phyloP scores from a whole-genome alignment of 2,329 filamentous ascomycete species.

The Chaetomiaceae sp. region DNA sequence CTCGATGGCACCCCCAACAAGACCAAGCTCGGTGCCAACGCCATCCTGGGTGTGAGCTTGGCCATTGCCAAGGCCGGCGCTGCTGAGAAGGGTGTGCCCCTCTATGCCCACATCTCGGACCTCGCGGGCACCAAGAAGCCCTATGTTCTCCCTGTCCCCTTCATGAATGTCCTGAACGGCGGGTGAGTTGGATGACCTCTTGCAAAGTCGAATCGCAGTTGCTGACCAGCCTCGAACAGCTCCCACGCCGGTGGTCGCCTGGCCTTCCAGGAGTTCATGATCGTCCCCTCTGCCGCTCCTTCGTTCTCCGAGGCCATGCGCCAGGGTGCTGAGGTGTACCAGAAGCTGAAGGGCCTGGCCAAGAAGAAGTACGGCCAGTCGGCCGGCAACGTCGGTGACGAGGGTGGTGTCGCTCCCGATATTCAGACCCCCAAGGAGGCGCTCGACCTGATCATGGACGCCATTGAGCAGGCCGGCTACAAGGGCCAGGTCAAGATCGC shows the following conservation, averaged over 20 bases:
- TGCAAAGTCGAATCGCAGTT: background rate
- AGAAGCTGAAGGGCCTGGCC: slow-evolving; percentile 90
- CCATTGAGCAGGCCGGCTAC: slow-evolving; percentile 94
- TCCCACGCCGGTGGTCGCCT: slow-evolving; percentile 96
- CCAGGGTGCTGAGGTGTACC: slow-evolving; percentile 96
- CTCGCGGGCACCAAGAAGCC: slow-evolving; percentile 88
- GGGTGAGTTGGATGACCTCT: slow-evolving; percentile 37
- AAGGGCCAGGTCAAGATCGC: slow-evolving; percentile 95
- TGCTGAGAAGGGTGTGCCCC: slow-evolving; percentile 80
- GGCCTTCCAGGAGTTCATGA: slow-evolving; percentile 96
- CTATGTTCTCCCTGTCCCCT: slow-evolving; percentile 83
- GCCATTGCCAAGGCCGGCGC: slow-evolving; percentile 85
- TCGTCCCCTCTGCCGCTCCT: slow-evolving; percentile 77
- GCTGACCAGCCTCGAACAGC: slow-evolving; percentile 41
- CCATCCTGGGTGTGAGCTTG: slow-evolving; percentile 79
- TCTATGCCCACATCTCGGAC: slow-evolving; percentile 84
- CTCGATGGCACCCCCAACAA: slow-evolving; percentile 85
- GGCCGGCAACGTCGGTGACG: slow-evolving; percentile 97
- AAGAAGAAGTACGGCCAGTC: slow-evolving; percentile 99
- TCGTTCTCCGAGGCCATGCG: slow-evolving; percentile 95
- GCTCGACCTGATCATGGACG: slow-evolving; percentile 88
- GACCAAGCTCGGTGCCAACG: slow-evolving; percentile 82
- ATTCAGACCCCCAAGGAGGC: slow-evolving; percentile 97
- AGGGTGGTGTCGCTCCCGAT: slow-evolving; percentile 98
- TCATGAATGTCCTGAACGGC: slow-evolving; percentile 92